A percentile compares a stretch with the other conserved stretches of the same genome.
Evolutionary conservation across 2,329 filamentous ascomycete species (phyloP).

Genomic region (Penicillium hesseltinei): DNA sequence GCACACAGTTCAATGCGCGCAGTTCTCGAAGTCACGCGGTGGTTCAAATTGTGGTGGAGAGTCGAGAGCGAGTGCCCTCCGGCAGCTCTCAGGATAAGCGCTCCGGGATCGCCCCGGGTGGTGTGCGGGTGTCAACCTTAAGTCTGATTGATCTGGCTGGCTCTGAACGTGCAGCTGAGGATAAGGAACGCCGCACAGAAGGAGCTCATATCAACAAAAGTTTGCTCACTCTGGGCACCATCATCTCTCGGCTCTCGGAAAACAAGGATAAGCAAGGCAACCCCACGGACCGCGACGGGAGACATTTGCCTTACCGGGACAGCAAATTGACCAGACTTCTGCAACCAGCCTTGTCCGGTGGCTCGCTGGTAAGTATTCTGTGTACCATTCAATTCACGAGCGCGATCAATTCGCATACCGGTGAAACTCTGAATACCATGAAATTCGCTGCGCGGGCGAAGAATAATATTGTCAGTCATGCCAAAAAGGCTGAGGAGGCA

Average conservation of each 20-base stretch:
- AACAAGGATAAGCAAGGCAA: conserved; percentile 79
- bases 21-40: conserved; percentile 98
- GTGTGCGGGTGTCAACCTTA: conserved; percentile 90
- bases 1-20: conserved; percentile 93
- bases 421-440: conserved; percentile 89
- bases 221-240: conserved; percentile 87
- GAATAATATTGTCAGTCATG: conserved; percentile 96
- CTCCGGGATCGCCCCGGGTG: conserved; percentile 71
- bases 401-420: conserved; percentile 69
- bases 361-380: conserved; percentile 93
- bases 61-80: conserved; percentile 75
- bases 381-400: conserved; percentile 91
- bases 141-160: conserved; percentile 95
- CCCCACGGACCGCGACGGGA: conserved; percentile 73
- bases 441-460: conserved; percentile 96
- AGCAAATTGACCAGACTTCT: conserved; percentile 93
- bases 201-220: conserved; percentile 99
- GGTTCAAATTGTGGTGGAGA: conserved; percentile 97
- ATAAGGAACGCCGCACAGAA: conserved; percentile 89
- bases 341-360: conserved; percentile 87
- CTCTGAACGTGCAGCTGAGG: conserved; percentile 92
- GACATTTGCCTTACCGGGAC: conserved; percentile 93
- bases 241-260: conserved; percentile 89
- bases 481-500: conserved; percentile 90
- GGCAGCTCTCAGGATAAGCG: conserved; percentile 59